Evolutionary conservation across 1,284 basidiomycete species (phyloP).

Genomic region (Pseudozyma pruni): DNA sequence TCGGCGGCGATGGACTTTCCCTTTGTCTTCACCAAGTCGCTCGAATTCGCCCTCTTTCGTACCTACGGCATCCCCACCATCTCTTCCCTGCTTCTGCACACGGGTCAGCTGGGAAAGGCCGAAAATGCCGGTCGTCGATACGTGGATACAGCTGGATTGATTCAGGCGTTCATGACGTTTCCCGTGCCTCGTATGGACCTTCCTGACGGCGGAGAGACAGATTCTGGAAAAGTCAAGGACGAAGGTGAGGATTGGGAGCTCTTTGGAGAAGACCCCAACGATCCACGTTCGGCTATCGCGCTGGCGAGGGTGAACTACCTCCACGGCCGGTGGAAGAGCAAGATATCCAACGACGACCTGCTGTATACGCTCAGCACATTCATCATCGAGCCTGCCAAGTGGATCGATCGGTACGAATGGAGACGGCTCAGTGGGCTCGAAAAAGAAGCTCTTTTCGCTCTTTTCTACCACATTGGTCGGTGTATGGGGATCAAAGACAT

Average conservation of each 20-base stretch:
- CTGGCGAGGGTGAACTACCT: conserved; percentile 47
- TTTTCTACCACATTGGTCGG: conserved; percentile 43
- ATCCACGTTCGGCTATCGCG: conserved; percentile 44
- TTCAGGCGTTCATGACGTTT: conserved; percentile 70
- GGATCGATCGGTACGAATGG: conserved; percentile 45
- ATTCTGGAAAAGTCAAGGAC: neutral
- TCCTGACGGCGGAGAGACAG: conserved; percentile 53
- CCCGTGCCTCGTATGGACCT: conserved; percentile 78
- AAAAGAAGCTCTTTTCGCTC: conserved; percentile 42
- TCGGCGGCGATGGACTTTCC: conserved; percentile 19
- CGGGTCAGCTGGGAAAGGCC: conserved; percentile 36
- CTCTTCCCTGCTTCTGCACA: conserved; percentile 39
- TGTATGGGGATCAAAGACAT: conserved; percentile 47
- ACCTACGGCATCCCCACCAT: conserved; percentile 51
- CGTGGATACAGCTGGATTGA: conserved; percentile 39
- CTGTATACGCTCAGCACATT: conserved; percentile 49
- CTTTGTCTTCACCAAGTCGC: conserved; percentile 28
- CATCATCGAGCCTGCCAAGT: conserved; percentile 37
- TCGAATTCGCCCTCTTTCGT: conserved; percentile 46
- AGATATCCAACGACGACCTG: conserved; percentile 52
- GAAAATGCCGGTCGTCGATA: conserved; percentile 40
- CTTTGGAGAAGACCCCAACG: conserved; percentile 29
- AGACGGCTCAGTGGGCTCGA: conserved; percentile 27
- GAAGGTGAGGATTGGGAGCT: conserved; percentile 20
- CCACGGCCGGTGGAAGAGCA: conserved; percentile 34